Evolutionary conservation across 2,329 filamentous ascomycete genomes (phyloP).

Genomic region (Fusarium algeriense): DNA sequence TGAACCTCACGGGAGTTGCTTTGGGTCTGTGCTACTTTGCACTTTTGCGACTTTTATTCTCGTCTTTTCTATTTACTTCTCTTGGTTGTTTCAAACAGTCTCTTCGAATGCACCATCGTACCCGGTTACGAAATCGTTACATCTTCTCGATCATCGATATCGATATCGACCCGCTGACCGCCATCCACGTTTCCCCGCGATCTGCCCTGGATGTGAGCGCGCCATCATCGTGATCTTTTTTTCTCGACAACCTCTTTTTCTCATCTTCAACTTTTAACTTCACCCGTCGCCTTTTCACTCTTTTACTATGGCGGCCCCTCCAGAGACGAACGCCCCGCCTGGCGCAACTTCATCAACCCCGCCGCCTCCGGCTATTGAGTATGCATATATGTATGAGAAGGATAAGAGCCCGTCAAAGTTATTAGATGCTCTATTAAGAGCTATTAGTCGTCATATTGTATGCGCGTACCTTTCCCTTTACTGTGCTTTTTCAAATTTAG

Average conservation of each 20-base stretch:
- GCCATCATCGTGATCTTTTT: slow-evolving; percentile 10
- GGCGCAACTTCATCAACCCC: slow-evolving; percentile 39
- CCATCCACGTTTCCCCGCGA: slow-evolving; percentile 35
- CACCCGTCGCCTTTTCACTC: not conserved
- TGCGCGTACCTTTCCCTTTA: slow-evolving; percentile 49
- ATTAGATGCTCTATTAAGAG: slow-evolving; percentile 75
- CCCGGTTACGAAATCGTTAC: slow-evolving; percentile 24
- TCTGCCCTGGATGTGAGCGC: slow-evolving; percentile 40
- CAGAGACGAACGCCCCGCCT: slow-evolving; percentile 41
- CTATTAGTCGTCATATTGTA: slow-evolving; percentile 79
- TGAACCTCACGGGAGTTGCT: slow-evolving; percentile 23
- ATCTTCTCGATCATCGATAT: slow-evolving; percentile 24
- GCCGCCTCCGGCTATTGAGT: slow-evolving; percentile 55
- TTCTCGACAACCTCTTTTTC: slow-evolving; percentile 1
- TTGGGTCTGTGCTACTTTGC: slow-evolving; percentile 9
- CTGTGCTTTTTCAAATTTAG: not conserved
- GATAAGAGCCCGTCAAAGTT: slow-evolving; percentile 76
- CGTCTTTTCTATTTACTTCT: slow-evolving; percentile 5
- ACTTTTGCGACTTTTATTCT: slow-evolving; percentile 14
- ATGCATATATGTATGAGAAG: slow-evolving; percentile 75
- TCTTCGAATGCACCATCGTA: slow-evolving; percentile 33
- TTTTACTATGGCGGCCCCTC: slow-evolving; percentile 45
- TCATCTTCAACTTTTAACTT: slow-evolving; percentile 2
- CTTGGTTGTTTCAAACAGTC: not conserved
- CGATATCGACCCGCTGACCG: slow-evolving; percentile 38